Percentiles rank a stretch among this genome's conserved stretches.
Evolutionary conservation across 2,329 filamentous ascomycete genomes (phyloP).

Genomic region (Simplicillium sp.): DNA sequence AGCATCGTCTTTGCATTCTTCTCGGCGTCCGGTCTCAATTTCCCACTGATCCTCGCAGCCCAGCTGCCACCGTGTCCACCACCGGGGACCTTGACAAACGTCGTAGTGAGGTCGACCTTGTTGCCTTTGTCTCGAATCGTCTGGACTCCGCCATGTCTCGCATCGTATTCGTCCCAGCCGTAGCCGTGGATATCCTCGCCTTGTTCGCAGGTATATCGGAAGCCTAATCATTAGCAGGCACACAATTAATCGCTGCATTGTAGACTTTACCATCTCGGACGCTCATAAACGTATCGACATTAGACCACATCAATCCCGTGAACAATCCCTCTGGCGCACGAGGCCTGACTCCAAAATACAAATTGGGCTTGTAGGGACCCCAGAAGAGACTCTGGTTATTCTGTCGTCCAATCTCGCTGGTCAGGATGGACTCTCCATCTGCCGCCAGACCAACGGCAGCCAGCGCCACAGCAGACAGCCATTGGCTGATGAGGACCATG

Average conservation of each 20-base stretch:
- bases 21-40: conserved; percentile 59
- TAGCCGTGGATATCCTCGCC: conserved; percentile 90
- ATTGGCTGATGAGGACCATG: no score
- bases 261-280: conserved; percentile 60
- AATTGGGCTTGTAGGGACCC: conserved; percentile 88
- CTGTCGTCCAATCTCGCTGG: conserved; percentile 38
- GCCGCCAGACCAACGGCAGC: conserved; percentile 17
- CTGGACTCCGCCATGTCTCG: conserved; percentile 76
- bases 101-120: conserved; percentile 80
- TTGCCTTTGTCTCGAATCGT: conserved; percentile 87
- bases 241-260: conserved; percentile 3
- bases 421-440: conserved; percentile 28
- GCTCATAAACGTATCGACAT: conserved; percentile 67
- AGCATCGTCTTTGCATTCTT: conserved; percentile 63
- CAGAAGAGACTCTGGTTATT: conserved; percentile 85
- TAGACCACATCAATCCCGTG: conserved; percentile 81
- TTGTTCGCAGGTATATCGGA: conserved; percentile 94
- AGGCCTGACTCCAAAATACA: conserved; percentile 88
- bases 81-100: conserved; percentile 87
- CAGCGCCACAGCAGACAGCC: conserved; percentile 10
- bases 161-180: conserved; percentile 96
- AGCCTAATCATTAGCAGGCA: conserved; percentile 39
- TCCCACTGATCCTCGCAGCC: conserved; percentile 81
- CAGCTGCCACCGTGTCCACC: conserved; percentile 82
- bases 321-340: conserved; percentile 72